Evolutionary conservation across 129 eudicot species (phyloP).

Genomic region (sunflower (Helianthus annuus)): HanXRQr2.0-SUNRISE NC_035436.2:179746403-179746902

Average conservation of each 20-base stretch:
- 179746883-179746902: slow-evolving; percentile 69
- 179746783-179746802: slow-evolving; percentile 24
- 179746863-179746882: slow-evolving; percentile 70
- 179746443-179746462: neutral
- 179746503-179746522: too few species aligned
- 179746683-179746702: neutral
- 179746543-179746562: neutral
- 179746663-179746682: slow-evolving; percentile 2
- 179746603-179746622: slow-evolving; percentile 4
- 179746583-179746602: slow-evolving; percentile 4
- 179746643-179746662: neutral
- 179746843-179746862: slow-evolving; percentile 68
- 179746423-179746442: too few species aligned
- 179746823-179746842: slow-evolving; percentile 96
- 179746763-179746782: slow-evolving; percentile 8
- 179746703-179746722: neutral
- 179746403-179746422: too few species aligned
- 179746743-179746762: neutral
- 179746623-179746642: slow-evolving; percentile 13
- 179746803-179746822: slow-evolving; percentile 54
- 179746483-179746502: too few species aligned
- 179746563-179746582: neutral
- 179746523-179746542: too few species aligned
- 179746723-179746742: neutral
- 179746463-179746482: too few species aligned